These are phyloP conservation scores for Elsinoe ampelina DNA, from an alignment of 2,329 filamentous ascomycete genomes.

Conservation along the genomic window DNA sequence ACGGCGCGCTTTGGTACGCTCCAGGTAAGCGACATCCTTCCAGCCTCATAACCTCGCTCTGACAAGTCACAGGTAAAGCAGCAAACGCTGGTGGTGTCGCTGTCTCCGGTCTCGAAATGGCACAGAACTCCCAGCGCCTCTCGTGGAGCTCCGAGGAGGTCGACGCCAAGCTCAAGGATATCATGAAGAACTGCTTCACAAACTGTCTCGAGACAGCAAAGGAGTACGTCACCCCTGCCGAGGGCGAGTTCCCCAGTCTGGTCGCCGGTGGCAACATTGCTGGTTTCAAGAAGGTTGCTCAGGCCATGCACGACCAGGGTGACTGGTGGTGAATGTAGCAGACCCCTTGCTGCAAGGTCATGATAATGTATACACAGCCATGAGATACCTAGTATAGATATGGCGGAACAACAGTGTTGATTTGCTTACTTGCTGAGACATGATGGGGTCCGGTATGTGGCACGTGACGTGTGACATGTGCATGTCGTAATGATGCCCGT, in stretches of 20 bases:
- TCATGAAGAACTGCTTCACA: constrained; percentile 92
- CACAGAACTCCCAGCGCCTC: constrained; percentile 85
- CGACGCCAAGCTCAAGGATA: constrained; percentile 78
- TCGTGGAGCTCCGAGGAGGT: constrained; percentile 85
- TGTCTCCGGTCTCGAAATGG: constrained; percentile 97
- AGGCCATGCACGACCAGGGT: constrained; percentile 91
- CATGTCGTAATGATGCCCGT: background rate
- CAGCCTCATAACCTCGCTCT: background rate
- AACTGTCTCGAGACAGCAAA: constrained; percentile 82
- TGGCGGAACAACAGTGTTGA: background rate
- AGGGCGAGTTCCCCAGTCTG: constrained; percentile 79
- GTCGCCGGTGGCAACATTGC: constrained; percentile 96
- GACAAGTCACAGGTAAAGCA: constrained; percentile 55
- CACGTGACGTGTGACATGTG: background rate
- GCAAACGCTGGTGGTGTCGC: constrained; percentile 97
- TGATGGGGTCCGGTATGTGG: too few species aligned
- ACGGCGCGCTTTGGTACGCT: constrained; percentile 80
- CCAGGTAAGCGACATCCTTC: constrained; percentile 43
- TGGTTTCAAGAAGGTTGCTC: constrained; percentile 90
- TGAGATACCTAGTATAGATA: background rate
- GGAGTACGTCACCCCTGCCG: constrained; percentile 69
- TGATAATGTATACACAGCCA: background rate
- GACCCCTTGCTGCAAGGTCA: background rate
- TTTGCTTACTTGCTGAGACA: too few species aligned
- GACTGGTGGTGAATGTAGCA: constrained; percentile 62